Base-by-base conservation (phyloP, 108 stramenopile genomes). In the Epithemia pelagica region DNA sequence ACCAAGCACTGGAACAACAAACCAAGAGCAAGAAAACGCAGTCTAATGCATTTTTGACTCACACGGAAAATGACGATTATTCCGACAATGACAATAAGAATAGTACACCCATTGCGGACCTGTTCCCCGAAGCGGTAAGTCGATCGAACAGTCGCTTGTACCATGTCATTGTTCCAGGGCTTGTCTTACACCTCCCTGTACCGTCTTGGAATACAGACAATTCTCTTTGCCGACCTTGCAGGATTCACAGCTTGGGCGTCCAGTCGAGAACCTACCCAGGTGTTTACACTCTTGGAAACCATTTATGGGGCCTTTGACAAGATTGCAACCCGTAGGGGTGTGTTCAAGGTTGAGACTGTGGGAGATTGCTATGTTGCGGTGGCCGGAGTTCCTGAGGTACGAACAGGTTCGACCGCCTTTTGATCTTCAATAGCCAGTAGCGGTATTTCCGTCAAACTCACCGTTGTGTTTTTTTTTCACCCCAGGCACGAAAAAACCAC, bases 201-300 rank as follows among this genome's bases (percentile, higher is more conserved):
- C 68, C 27, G 15, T 75, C 20, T 59, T 78, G 21, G n/a, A n/a
- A n/a, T 5, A 46, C 37, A 46, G 37, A 73, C 78, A 1, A 55
- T 85, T 3, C 74, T 82, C 31, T 79, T 82, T 31, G 60, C 64
- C n/a, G 85, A 86, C 62, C 67, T 86, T 32, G 74, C 71, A 0
- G 79, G 80, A 1, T 86, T 79, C 60, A 86, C 85, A 30, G 66
- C 73, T 20, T 69, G 69, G 73, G 57, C 63, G 29, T 33, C 60
- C 1, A 28, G 19, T 8, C 51, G 19, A 58, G 68, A 54, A 56
- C 80, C 33, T 63, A 65, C 54, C 15, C 64, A 83, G 65, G 75
- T 79, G 15, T 74, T 76, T 18, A 33, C 64, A 21, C 58, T 83
- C 68, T 62, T 82, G 10, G 72, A 75, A 73, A 46, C 52, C n/a